Evolutionary conservation across 2,329 filamentous ascomycete genomes (phyloP).

Genomic region (Chrysoporthe cubensis): DNA sequence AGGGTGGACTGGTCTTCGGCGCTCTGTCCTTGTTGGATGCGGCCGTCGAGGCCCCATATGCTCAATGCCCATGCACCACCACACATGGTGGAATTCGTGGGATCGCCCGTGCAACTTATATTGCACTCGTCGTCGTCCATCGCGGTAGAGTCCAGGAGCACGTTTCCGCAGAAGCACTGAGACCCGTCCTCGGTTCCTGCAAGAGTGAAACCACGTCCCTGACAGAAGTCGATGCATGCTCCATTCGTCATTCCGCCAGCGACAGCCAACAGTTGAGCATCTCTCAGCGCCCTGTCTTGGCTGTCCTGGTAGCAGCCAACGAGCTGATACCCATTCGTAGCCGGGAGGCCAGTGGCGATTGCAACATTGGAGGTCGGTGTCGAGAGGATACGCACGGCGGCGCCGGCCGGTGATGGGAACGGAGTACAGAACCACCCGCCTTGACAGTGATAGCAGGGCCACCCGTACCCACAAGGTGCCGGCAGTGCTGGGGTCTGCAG

Average conservation of each 20-base stretch:
- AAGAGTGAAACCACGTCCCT: slow-evolving; percentile 46
- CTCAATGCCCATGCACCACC: slow-evolving; percentile 53
- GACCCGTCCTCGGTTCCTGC: slow-evolving; percentile 54
- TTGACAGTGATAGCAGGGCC: slow-evolving; percentile 29
- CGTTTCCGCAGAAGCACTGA: slow-evolving; percentile 53
- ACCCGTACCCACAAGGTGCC: slow-evolving; percentile 27
- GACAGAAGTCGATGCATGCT: slow-evolving; percentile 53
- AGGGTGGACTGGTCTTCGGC: neutral
- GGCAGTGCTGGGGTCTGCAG: slow-evolving; percentile 26
- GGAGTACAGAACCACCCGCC: slow-evolving; percentile 29
- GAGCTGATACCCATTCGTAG: slow-evolving; percentile 16
- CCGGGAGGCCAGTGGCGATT: neutral
- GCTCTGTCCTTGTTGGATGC: slow-evolving; percentile 24
- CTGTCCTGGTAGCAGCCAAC: slow-evolving; percentile 25
- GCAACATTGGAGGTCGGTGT: neutral
- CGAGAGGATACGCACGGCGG: neutral
- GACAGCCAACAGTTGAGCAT: slow-evolving; percentile 7
- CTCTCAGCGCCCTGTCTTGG: slow-evolving; percentile 16
- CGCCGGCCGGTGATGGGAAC: slow-evolving; percentile 3
- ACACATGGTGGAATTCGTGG: slow-evolving; percentile 46
- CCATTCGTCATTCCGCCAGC: slow-evolving; percentile 26
- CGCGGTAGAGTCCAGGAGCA: slow-evolving; percentile 43
- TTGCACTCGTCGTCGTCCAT: slow-evolving; percentile 51
- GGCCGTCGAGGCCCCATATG: slow-evolving; percentile 47
- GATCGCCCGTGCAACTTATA: slow-evolving; percentile 55